Evolutionary conservation across 371 early-diverging fungal genomes (phyloP).

Genomic region (Rhizopus microsporus): DNA sequence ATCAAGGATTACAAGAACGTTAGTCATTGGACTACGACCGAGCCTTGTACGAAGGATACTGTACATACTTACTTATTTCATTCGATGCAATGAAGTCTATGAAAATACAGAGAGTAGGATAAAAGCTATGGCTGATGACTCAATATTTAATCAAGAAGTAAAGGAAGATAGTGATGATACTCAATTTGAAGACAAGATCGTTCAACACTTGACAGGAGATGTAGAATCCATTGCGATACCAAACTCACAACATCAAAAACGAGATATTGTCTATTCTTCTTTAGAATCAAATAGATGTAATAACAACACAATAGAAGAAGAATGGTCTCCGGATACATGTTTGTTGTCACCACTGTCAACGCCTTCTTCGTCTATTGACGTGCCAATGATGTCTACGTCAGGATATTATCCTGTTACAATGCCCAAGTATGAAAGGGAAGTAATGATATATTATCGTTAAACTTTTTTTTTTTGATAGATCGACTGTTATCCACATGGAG

Average conservation of each 20-base stretch:
- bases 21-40: conserved; percentile 57
- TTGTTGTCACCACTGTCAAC: conserved; percentile 8
- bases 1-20: conserved; percentile 56
- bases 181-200: conserved; percentile 45
- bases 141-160: conserved; percentile 38
- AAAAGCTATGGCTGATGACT: conserved; percentile 7
- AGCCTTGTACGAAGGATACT: conserved; percentile 58
- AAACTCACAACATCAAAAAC: conserved; percentile 2
- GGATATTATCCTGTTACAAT: conserved; percentile 39
- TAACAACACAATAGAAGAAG: conserved; percentile 18
- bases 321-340: conserved; percentile 23
- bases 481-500: conserved; percentile 46
- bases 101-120: conserved; percentile 48
- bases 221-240: conserved; percentile 53
- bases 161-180: conserved; percentile 26
- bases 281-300: conserved; percentile 14
- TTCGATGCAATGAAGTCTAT: conserved; percentile 69
- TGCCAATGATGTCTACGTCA: conserved; percentile 20
- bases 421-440: conserved; percentile 37
- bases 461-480: conserved; percentile 24
- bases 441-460: background rate
- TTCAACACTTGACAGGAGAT: conserved; percentile 44
- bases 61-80: conserved; percentile 62
- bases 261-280: conserved; percentile 13
- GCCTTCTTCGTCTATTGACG: conserved; percentile 9